phyloP scores from a whole-genome alignment of 2,329 filamentous ascomycete species.

The Colletotrichum costaricense region DNA sequence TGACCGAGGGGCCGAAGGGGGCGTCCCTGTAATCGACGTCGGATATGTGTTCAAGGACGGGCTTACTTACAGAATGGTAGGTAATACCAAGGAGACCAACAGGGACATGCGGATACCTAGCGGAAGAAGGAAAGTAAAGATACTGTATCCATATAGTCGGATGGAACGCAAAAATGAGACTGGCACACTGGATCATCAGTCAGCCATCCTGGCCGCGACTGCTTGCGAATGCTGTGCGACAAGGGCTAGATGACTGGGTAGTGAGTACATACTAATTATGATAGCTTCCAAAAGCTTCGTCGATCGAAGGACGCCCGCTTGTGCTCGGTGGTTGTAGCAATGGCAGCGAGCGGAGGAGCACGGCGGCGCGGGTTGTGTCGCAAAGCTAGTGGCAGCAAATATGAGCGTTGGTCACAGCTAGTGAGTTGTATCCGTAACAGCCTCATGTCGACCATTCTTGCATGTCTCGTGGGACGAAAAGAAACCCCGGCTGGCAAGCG shows the following conservation, averaged over 20 bases:
- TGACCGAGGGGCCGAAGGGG: not conserved
- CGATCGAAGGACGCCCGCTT: not conserved
- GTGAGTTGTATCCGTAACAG: conserved; percentile 13
- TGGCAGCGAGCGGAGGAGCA: not conserved
- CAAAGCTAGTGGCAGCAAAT: not conserved
- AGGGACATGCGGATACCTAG: not conserved
- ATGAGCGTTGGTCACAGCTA: not conserved
- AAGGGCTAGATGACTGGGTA: not conserved
- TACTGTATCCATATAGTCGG: not conserved
- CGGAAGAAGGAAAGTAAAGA: conserved; percentile 10
- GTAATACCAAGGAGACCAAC: not conserved
- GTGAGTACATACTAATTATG: not conserved
- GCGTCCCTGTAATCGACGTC: not conserved
- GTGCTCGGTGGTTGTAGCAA: not conserved
- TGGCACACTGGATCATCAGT: not conserved
- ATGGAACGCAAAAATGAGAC: conserved; percentile 22
- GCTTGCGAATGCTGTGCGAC: not conserved
- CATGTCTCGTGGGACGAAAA: conserved; percentile 10
- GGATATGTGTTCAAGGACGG: not conserved
- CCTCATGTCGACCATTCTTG: conserved; percentile 14
- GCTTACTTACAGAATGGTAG: not conserved
- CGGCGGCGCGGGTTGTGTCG: not conserved
- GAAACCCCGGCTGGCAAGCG: not conserved
- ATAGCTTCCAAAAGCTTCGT: not conserved
- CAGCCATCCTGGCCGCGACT: not conserved